Evolutionary conservation across 176 grass and related monocot genomes (phyloP).

Genomic region (Triticum dicoccoides): DNA sequence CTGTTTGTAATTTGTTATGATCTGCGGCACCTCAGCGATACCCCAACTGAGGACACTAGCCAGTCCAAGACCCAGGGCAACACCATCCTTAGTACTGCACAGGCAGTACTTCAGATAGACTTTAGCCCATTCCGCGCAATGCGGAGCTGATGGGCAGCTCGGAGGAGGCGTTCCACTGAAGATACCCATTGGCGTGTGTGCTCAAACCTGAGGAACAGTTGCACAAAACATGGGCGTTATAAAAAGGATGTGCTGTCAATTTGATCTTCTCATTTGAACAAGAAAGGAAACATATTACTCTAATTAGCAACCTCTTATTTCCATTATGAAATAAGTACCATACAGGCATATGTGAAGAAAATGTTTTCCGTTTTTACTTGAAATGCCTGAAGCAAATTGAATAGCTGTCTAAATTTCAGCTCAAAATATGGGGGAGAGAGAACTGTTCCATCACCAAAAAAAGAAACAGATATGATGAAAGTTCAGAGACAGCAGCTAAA

Average conservation of each 20-base stretch:
- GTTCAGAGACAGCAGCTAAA: neutral
- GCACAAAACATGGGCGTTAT: neutral
- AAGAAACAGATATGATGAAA: neutral
- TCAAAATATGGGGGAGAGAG: neutral
- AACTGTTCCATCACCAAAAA: neutral
- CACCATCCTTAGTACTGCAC: conserved; percentile 56
- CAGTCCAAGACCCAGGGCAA: conserved; percentile 62
- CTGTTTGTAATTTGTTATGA: conserved; percentile 70
- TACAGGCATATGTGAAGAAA: neutral
- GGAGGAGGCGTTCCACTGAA: conserved; percentile 32
- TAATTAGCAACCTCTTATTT: neutral
- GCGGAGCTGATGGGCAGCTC: conserved; percentile 21
- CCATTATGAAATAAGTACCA: neutral
- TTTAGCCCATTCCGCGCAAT: conserved; percentile 71
- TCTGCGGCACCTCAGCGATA: conserved; percentile 84
- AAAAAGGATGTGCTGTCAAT: neutral
- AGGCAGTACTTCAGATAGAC: conserved; percentile 77
- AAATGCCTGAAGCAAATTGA: neutral
- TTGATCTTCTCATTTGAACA: neutral
- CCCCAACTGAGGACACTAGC: conserved; percentile 89
- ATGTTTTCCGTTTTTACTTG: neutral
- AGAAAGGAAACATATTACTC: neutral
- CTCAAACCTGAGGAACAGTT: conserved; percentile 21
- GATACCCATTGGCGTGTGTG: conserved; percentile 45
- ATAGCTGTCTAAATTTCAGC: neutral